phyloP scores from a whole-genome alignment of 106 monocot genomes.

The Amphibolis antarctica region DNA sequence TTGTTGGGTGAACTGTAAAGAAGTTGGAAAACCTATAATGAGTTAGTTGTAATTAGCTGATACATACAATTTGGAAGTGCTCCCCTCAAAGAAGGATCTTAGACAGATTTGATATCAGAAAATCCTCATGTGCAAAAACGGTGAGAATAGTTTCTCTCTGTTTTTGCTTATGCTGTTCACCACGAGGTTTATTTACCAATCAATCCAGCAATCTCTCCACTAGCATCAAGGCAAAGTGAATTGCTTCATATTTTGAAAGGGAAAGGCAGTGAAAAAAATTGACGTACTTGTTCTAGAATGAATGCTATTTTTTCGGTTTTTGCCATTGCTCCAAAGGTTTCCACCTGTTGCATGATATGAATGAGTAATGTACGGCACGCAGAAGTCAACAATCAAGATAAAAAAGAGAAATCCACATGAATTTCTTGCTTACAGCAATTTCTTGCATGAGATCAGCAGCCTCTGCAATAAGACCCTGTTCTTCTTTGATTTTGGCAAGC shows the following conservation, averaged over 20 bases:
- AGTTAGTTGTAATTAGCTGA: too few species aligned
- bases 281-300: constrained; percentile 88
- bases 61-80: too few species aligned
- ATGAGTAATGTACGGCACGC: background rate
- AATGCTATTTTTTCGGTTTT: constrained; percentile 99
- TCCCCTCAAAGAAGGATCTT: too few species aligned
- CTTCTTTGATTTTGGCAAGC: constrained; percentile 98
- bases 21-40: too few species aligned
- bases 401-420: background rate
- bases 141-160: too few species aligned
- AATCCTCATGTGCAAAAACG: too few species aligned
- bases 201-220: too few species aligned
- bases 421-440: constrained; percentile 59
- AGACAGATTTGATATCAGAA: too few species aligned
- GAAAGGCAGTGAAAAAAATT: background rate
- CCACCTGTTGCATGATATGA: constrained; percentile 41
- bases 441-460: constrained; percentile 99
- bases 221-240: too few species aligned
- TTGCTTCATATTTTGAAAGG: background rate
- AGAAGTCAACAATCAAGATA: background rate
- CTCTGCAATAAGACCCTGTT: constrained; percentile 85
- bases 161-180: too few species aligned
- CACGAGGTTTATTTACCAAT: too few species aligned
- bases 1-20: too few species aligned
- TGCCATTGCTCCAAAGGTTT: constrained; percentile 99